Conservation (phyloP, 2,329 filamentous ascomycete species). For the Ascochyta fabae region DNA sequence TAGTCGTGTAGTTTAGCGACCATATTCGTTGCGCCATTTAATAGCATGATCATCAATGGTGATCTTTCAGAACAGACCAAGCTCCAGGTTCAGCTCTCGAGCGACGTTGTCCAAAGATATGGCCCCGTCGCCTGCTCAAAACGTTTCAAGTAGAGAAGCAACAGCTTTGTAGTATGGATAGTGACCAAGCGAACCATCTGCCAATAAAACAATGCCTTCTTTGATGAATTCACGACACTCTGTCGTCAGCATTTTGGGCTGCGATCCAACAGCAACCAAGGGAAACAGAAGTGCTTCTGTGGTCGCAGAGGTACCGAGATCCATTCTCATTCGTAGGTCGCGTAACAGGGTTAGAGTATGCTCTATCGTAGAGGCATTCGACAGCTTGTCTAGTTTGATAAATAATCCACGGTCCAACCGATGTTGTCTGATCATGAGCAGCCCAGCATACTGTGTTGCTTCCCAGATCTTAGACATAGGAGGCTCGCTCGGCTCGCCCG, state of each 20-base stretch:
- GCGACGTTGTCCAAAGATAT: constrained; percentile 2
- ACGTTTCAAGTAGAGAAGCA: background rate
- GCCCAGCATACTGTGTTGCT: constrained; percentile 6
- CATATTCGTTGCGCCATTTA: background rate
- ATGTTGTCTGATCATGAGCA: constrained; percentile 8
- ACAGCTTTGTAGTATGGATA: constrained; percentile 9
- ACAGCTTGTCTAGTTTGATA: background rate
- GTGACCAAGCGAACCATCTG: background rate
- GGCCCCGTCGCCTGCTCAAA: background rate
- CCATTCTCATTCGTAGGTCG: constrained; percentile 6
- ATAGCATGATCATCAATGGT: background rate
- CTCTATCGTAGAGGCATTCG: background rate
- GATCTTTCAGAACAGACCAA: constrained; percentile 7
- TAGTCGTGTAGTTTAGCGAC: background rate
- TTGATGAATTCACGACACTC: constrained; percentile 3
- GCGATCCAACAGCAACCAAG: constrained; percentile 1
- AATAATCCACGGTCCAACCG: background rate
- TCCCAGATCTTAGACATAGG: constrained; percentile 12
- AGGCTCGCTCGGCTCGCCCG: constrained; percentile 4
- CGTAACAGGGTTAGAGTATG: background rate
- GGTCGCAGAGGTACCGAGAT: background rate
- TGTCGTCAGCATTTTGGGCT: background rate
- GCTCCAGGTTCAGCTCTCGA: constrained; percentile 5
- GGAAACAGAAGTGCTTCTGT: constrained; percentile 3
- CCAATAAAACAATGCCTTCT: constrained; percentile 1